Conservation (phyloP, 1,139 yeast genomes). For the Candida sojae region DNA sequence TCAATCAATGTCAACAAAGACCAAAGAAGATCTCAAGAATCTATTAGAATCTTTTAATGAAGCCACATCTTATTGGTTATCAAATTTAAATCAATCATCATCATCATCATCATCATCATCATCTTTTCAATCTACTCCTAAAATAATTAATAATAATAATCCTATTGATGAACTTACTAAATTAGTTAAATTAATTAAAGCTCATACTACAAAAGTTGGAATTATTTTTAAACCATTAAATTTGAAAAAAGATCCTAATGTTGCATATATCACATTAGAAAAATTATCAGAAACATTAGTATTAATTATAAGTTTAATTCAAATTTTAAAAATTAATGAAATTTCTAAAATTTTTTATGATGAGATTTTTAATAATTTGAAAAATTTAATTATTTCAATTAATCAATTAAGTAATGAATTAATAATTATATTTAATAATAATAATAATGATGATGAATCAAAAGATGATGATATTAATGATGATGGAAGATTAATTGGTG, state of each 20-base stretch:
- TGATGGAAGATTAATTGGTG: conserved; percentile 51
- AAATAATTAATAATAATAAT: conserved; percentile 27
- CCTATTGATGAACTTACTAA: conserved; percentile 63
- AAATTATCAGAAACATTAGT: conserved; percentile 48
- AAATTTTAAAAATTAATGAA: conserved; percentile 36
- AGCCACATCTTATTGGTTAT: conserved; percentile 35
- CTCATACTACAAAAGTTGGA: conserved; percentile 80
- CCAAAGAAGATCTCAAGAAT: conserved; percentile 24
- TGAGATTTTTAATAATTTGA: conserved; percentile 31
- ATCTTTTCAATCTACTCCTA: conserved; percentile 29
- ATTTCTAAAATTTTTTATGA: conserved; percentile 44
- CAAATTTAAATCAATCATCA: conserved; percentile 15
- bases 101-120: no score
- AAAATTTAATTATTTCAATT: conserved; percentile 11
- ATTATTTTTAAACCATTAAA: conserved; percentile 68
- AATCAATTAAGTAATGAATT: conserved; percentile 24
- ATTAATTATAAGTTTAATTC: conserved; percentile 46
- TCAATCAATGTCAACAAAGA: conserved; percentile 2
- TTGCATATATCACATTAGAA: conserved; percentile 56
- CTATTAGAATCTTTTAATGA: conserved; percentile 36
- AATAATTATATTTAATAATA: conserved; percentile 18
- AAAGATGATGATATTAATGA: conserved; percentile 7
- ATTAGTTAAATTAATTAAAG: conserved; percentile 60
- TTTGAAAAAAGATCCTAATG: conserved; percentile 32
- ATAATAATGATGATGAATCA: conserved; percentile 16